A percentile compares a stretch with the other conserved stretches of the same genome.
Evolutionary conservation across 805 yeast species (phyloP).

Genomic region (Yueomyces sinensis): DNA sequence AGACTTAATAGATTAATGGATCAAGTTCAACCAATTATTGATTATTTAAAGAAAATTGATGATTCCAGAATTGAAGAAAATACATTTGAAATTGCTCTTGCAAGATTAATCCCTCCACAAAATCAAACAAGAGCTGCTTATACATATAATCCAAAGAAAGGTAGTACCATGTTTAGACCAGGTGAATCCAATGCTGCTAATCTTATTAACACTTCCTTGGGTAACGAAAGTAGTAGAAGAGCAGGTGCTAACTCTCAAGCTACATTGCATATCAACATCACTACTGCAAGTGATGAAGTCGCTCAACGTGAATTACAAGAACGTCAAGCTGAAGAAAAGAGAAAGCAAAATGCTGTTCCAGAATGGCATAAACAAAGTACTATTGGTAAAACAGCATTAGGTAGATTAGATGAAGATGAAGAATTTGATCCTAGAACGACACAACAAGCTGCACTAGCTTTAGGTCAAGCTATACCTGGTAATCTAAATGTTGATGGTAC

Average conservation of each 20-base stretch:
- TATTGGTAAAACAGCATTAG: conserved; percentile 55
- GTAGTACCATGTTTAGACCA: conserved; percentile 31
- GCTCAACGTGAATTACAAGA: conserved; percentile 51
- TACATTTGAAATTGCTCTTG: conserved; percentile 74
- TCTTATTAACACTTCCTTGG: conserved; percentile 19
- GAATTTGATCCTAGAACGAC: conserved; percentile 21
- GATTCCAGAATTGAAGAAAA: conserved; percentile 74
- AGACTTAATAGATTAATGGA: conserved; percentile 74
- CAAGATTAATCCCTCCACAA: conserved; percentile 75
- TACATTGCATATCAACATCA: conserved; percentile 76
- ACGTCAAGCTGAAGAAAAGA: conserved; percentile 52
- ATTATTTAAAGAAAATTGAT: conserved; percentile 69
- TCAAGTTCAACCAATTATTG: conserved; percentile 80
- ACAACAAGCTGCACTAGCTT: conserved; percentile 10
- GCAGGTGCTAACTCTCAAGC: conserved; percentile 63
- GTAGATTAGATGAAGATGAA: conserved; percentile 41
- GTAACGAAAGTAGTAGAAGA: conserved; percentile 30
- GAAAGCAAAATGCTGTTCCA: conserved; percentile 90
- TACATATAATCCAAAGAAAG: conserved; percentile 39
- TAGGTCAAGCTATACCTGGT: conserved; percentile 7
- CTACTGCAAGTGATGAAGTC: conserved; percentile 75
- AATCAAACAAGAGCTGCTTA: conserved; percentile 57
- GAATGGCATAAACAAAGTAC: conserved; percentile 93
- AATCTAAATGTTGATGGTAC: conserved; percentile 5
- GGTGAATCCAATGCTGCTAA: conserved; percentile 17